Evolutionary conservation across 352 stramenopile species (phyloP), one percentile per base, ranked within the genome.

Genomic region (Paralagenidium karlingii): DNA sequence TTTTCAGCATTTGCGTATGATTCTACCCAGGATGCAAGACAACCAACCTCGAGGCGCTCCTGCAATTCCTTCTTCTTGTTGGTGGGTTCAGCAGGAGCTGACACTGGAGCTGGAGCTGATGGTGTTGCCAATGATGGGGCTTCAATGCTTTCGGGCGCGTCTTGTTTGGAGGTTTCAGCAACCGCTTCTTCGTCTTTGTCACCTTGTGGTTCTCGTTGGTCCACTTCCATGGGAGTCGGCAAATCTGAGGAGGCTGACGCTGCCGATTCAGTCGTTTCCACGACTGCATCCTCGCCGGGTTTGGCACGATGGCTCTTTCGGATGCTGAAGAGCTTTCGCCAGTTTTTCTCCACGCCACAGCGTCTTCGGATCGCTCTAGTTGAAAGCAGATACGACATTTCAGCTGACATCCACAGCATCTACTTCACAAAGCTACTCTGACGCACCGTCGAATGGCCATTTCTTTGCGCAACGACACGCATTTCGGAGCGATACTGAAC

Each of bases 301-400:
- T 1, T n/a, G 22, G 19, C 32, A 36, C 43, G 49, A 30, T 64
- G 54, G 24, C 33, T 37, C 33, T 75, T 67, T 24, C 64, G 54
- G 18, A 79, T 41, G 13, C 53, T 68, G 33, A 86, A 60, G 49
- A 86, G 51, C 43, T 86, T 86, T 42, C 69, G 68, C 73, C 73
- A 86, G 59, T 86, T 86, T 37, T 85, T 85, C 48, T 85, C 68
- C 56, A 63, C 75, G 38, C n/a, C n/a, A n/a, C 68, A 82, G 28
- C 61, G 68, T 21, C 63, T 47, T 16, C 68, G 68, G 25, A 85
- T 85, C 12, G 52, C 66, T 38, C 71, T 85, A 43, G 20, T 16
- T 20, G n/a, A n/a, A n/a, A n/a, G n/a, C n/a, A n/a, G n/a, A n/a
- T n/a, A n/a, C n/a, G n/a, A n/a, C n/a, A n/a, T n/a, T n/a, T n/a